phyloP scores from a whole-genome alignment of 2,329 filamentous ascomycete genomes.

The Paracorniculantispora psalliotae region DNA sequence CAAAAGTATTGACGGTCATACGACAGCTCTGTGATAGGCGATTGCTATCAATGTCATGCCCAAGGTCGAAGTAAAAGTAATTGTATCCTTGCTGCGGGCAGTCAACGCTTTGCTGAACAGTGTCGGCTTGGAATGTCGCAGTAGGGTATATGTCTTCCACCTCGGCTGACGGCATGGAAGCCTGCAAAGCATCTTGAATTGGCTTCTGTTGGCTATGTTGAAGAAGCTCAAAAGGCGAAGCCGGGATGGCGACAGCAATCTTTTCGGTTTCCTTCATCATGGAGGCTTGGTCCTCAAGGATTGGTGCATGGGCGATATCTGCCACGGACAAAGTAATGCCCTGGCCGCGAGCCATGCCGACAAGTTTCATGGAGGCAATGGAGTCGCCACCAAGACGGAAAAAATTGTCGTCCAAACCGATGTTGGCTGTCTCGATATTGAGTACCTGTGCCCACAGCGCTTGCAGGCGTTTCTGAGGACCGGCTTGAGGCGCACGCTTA shows the following conservation, averaged over 20 bases:
- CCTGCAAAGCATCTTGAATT: neutral
- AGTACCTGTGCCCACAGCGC: constrained; percentile 4
- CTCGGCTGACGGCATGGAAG: neutral
- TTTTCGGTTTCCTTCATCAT: neutral
- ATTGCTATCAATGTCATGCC: neutral
- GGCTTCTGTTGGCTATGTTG: neutral
- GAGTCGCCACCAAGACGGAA: constrained; percentile 43
- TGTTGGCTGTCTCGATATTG: constrained; percentile 11
- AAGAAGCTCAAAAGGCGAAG: neutral
- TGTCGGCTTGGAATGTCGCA: neutral
- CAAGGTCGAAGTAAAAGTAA: neutral
- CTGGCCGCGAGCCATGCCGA: constrained; percentile 25
- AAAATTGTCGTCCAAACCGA: constrained; percentile 38
- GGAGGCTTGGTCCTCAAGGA: neutral
- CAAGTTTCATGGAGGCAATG: constrained; percentile 36
- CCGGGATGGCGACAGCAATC: neutral
- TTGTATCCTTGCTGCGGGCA: neutral
- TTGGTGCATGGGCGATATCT: constrained; percentile 29
- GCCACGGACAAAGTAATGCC: constrained; percentile 34
- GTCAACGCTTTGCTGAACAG: neutral
- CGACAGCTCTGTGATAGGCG: neutral
- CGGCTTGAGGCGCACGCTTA: neutral
- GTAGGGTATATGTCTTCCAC: neutral
- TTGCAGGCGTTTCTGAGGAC: neutral
- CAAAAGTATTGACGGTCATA: neutral